phyloP scores from a whole-genome alignment of 192 early-diverging fungal genomes.

The Coemansia sp. region DNA sequence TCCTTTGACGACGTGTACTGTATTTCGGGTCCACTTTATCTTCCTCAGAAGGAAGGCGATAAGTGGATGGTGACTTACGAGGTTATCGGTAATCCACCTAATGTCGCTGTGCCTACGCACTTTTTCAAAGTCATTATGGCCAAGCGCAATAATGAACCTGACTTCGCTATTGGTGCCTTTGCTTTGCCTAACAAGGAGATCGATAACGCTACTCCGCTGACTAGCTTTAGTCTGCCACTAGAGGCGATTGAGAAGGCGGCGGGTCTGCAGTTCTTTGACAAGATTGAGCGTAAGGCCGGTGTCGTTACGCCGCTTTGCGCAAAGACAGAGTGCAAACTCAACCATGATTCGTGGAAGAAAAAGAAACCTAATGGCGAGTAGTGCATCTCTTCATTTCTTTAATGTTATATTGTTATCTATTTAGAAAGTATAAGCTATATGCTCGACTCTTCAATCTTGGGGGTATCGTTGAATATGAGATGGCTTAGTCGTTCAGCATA shows the following conservation, averaged over 20 bases:
- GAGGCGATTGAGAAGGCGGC: slow-evolving; percentile 73
- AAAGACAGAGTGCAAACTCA: slow-evolving; percentile 37
- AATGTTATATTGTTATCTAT: not conserved
- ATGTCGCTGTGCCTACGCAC: slow-evolving; percentile 89
- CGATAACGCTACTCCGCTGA: slow-evolving; percentile 63
- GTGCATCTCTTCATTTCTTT: too few relatives aligned
- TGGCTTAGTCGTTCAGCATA: slow-evolving; percentile 1
- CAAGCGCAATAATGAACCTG: slow-evolving; percentile 50
- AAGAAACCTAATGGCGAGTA: slow-evolving; percentile 18
- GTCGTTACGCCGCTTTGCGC: slow-evolving; percentile 46
- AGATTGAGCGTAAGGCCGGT: slow-evolving; percentile 47
- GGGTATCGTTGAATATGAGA: not conserved
- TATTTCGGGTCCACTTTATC: slow-evolving; percentile 84
- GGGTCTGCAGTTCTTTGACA: slow-evolving; percentile 72
- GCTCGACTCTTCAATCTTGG: not conserved
- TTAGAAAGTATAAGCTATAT: not conserved
- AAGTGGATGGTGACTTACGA: slow-evolving; percentile 84
- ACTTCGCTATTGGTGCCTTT: slow-evolving; percentile 68
- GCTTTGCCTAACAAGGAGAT: slow-evolving; percentile 83
- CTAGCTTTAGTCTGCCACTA: slow-evolving; percentile 69
- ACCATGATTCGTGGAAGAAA: slow-evolving; percentile 46
- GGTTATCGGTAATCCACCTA: slow-evolving; percentile 85
- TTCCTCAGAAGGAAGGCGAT: slow-evolving; percentile 75
- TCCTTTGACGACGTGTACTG: slow-evolving; percentile 83
- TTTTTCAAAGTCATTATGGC: slow-evolving; percentile 91